Evolutionary conservation across 2,329 filamentous ascomycete genomes (phyloP).

Genomic region (Fusarium armeniacum): DNA sequence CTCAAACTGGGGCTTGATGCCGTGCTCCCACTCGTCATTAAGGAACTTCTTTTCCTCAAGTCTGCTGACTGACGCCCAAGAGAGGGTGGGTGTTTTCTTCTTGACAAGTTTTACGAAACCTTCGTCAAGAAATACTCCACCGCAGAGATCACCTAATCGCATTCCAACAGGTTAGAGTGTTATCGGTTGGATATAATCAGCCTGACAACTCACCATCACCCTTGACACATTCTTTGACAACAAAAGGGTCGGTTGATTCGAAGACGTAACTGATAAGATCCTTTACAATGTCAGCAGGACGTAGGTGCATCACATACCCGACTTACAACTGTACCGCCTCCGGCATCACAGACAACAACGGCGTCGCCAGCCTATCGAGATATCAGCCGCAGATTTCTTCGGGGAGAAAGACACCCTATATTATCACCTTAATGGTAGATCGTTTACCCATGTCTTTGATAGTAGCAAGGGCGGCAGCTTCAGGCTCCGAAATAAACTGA

Average conservation of each 20-base stretch:
- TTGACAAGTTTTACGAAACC: slow-evolving; percentile 52
- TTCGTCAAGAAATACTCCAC: slow-evolving; percentile 59
- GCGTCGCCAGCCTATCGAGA: slow-evolving; percentile 28
- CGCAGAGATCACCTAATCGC: slow-evolving; percentile 55
- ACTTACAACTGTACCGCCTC: slow-evolving; percentile 56
- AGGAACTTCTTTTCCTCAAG: slow-evolving; percentile 38
- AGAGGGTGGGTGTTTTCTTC: slow-evolving; percentile 14
- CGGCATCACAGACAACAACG: slow-evolving; percentile 56
- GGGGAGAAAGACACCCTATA: too few relatives aligned
- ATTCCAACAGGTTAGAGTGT: background rate
- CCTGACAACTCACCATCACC: slow-evolving; percentile 52
- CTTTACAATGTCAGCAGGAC: slow-evolving; percentile 33
- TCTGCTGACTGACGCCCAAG: slow-evolving; percentile 28
- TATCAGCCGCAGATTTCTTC: background rate
- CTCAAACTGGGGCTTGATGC: slow-evolving; percentile 50
- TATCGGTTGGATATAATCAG: fast-evolving
- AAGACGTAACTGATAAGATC: slow-evolving; percentile 61
- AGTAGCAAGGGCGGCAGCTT: slow-evolving; percentile 60
- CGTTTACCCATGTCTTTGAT: slow-evolving; percentile 51
- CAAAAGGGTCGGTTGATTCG: slow-evolving; percentile 40
- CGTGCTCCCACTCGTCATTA: slow-evolving; percentile 52
- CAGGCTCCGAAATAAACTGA: slow-evolving; percentile 59
- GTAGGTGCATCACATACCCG: fast-evolving
- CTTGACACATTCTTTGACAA: slow-evolving; percentile 55
- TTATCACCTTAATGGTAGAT: slow-evolving; percentile 43